Conservation (phyloP, 1,284 basidiomycete species). For the Singerocomus rubriflavus region DNA sequence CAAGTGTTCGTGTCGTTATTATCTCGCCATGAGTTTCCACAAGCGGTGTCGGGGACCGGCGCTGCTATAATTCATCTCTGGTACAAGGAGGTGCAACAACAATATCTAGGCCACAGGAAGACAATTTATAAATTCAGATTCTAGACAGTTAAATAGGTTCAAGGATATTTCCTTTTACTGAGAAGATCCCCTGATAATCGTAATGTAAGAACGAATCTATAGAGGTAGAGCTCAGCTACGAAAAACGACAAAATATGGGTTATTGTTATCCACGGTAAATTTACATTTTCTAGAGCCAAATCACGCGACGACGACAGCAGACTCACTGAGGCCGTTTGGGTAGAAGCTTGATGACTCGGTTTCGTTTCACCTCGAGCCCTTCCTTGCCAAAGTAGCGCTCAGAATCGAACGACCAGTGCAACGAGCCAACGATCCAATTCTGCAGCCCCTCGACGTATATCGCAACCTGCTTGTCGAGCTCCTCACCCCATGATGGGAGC, state of each 20-base stretch:
- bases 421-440: slow-evolving; percentile 57
- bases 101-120: neutral
- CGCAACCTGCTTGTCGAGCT: slow-evolving; percentile 47
- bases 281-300: neutral
- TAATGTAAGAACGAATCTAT: slow-evolving; percentile 12
- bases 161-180: neutral
- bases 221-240: neutral
- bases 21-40: no score
- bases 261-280: slow-evolving; percentile 8
- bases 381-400: slow-evolving; percentile 52
- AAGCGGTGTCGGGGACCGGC: no score
- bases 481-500: slow-evolving; percentile 52
- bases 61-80: neutral
- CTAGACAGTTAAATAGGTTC: slow-evolving; percentile 3
- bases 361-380: slow-evolving; percentile 45
- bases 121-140: neutral
- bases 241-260: slow-evolving; percentile 4
- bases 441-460: slow-evolving; percentile 51
- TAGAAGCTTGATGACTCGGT: slow-evolving; percentile 44
- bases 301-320: neutral
- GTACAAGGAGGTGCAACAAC: neutral
- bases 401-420: slow-evolving; percentile 60
- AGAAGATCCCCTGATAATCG: slow-evolving; percentile 4
- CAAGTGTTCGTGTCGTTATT: no score
- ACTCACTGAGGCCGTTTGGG: slow-evolving; percentile 29